phyloP scores from a whole-genome alignment of 345 rosid species.

The Diplotaxis tenuifolia region DNA sequence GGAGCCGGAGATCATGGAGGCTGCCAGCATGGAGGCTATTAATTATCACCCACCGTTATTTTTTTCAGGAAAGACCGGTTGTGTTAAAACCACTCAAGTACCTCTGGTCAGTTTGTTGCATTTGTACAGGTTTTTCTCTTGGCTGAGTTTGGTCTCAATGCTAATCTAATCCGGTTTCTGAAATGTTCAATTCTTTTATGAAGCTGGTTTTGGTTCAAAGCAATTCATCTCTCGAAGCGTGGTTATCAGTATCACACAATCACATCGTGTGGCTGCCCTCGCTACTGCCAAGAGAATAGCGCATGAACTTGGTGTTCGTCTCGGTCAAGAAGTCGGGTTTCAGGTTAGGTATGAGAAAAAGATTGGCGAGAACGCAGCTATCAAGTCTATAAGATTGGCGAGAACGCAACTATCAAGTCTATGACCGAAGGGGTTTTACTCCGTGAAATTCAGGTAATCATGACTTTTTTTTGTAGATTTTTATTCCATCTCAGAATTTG shows the following conservation, averaged over 20 bases:
- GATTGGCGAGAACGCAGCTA: no score
- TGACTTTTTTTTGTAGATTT: neutral
- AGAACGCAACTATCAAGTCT: conserved; percentile 66
- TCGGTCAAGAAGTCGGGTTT: no score
- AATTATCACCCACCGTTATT: neutral
- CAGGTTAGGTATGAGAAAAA: no score
- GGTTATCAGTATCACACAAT: conserved; percentile 86
- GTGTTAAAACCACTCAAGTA: neutral
- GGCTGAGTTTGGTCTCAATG: neutral
- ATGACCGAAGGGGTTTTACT: conserved; percentile 89
- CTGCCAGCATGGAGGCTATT: no score
- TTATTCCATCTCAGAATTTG: no score
- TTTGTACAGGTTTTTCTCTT: neutral
- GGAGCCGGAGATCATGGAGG: neutral
- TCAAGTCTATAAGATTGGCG: conserved; percentile 79
- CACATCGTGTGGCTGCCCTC: conserved; percentile 93
- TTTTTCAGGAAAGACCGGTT: neutral
- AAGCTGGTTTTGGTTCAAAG: no score
- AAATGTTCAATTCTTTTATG: no score
- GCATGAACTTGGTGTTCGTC: no score
- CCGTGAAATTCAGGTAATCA: no score
- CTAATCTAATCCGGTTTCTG: no score
- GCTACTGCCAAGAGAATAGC: conserved; percentile 90
- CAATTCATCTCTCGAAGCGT: conserved; percentile 51
- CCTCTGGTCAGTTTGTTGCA: no score